phyloP scores from a whole-genome alignment of 2,329 filamentous ascomycete genomes.

The Emericellopsis atlantica region DNA sequence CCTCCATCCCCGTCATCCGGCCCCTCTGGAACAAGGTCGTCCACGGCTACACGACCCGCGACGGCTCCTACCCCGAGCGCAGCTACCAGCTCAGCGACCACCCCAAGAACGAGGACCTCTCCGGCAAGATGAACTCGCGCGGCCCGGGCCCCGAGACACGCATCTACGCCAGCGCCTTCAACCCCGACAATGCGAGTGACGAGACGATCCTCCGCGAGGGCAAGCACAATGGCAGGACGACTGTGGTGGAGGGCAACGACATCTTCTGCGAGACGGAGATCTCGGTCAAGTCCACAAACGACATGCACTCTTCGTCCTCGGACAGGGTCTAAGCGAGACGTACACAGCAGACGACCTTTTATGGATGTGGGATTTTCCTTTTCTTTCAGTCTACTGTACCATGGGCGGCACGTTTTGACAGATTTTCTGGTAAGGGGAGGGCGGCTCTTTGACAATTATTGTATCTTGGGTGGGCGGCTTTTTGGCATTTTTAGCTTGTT shows the following conservation, averaged over 20 bases:
- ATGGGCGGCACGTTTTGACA: no score
- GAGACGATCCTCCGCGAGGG: slow-evolving; percentile 2
- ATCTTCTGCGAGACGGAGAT: neutral
- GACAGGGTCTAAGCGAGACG: no score
- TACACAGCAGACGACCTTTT: no score
- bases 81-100: slow-evolving; percentile 1
- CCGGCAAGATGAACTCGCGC: neutral
- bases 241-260: neutral
- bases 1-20: slow-evolving; percentile 7
- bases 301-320: no score
- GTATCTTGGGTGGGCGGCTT: no score
- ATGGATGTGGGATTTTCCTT: no score
- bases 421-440: no score
- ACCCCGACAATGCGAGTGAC: slow-evolving; percentile 1
- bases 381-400: no score
- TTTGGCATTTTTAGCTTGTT: no score
- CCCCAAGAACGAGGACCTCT: neutral
- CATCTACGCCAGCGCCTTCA: slow-evolving; percentile 1
- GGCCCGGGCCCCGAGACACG: neutral
- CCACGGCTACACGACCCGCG: slow-evolving; percentile 1
- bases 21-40: slow-evolving; percentile 2
- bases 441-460: no score
- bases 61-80: neutral
- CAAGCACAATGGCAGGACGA: neutral
- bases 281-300: neutral